These are phyloP conservation scores for Microdochium bolleyi DNA, from an alignment of 2,329 filamentous ascomycete genomes.

Conservation along the genomic window DNA sequence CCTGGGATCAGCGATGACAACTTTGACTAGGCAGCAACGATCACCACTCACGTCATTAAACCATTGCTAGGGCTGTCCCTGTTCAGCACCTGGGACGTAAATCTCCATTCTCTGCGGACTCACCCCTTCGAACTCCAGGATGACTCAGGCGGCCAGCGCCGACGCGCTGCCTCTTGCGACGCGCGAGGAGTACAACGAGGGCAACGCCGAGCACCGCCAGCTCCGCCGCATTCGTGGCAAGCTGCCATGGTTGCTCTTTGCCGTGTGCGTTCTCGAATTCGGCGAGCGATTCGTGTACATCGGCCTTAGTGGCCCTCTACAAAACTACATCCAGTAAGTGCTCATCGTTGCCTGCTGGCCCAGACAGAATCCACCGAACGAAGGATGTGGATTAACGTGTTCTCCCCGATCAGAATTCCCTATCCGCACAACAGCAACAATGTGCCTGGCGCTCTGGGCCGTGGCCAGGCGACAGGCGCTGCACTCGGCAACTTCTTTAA, in stretches of 20 bases:
- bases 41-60: neutral
- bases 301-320: slow-evolving; percentile 43
- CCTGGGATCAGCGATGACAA: neutral
- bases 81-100: too few species aligned
- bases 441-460: slow-evolving; percentile 40
- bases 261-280: slow-evolving; percentile 4
- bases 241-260: neutral
- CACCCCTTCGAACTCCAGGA: neutral
- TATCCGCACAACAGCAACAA: neutral
- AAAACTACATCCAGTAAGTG: slow-evolving; percentile 41
- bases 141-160: neutral
- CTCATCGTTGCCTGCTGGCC: slow-evolving; percentile 12
- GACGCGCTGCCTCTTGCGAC: neutral
- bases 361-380: slow-evolving; percentile 19
- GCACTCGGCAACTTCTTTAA: slow-evolving; percentile 48
- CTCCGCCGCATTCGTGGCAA: neutral
- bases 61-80: neutral
- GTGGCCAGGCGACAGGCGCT: slow-evolving; percentile 47
- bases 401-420: neutral
- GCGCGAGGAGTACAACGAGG: neutral
- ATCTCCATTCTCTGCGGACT: too few species aligned
- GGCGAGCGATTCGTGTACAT: slow-evolving; percentile 53
- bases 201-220: neutral
- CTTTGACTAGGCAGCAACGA: neutral
- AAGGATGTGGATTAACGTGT: too few species aligned